Evolutionary conservation across 2,329 filamentous ascomycete species (phyloP).

Genomic region (Aspergillus sp.): DNA sequence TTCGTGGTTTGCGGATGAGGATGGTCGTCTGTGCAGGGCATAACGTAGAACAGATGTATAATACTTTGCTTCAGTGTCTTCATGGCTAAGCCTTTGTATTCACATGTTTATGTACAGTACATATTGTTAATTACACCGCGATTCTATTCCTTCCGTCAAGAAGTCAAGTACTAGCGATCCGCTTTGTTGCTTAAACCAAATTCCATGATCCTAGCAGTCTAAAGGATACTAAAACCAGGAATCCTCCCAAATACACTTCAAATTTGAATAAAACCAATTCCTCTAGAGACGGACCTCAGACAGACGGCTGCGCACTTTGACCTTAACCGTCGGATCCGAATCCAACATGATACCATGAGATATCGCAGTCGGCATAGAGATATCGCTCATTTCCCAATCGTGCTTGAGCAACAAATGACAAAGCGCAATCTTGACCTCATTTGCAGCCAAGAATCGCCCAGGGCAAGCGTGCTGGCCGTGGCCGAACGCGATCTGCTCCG

Average conservation of each 20-base stretch:
- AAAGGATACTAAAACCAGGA: too few relatives aligned
- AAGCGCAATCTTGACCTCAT: background rate
- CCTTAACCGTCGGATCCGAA: background rate
- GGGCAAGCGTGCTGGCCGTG: background rate
- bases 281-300: background rate
- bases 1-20: background rate
- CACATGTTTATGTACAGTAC: background rate
- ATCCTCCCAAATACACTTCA: background rate
- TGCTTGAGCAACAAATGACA: background rate
- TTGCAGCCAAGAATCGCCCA: background rate
- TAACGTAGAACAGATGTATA: background rate
- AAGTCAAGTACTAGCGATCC: too few relatives aligned
- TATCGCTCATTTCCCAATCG: background rate
- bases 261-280: background rate
- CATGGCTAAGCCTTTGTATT: background rate
- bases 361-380: background rate
- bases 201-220: too few relatives aligned
- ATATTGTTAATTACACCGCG: background rate
- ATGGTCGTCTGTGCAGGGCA: background rate
- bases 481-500: background rate
- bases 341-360: background rate
- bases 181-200: too few relatives aligned
- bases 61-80: background rate
- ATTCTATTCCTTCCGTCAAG: too few relatives aligned
- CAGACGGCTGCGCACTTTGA: background rate